Base-by-base conservation (phyloP, 2,329 filamentous ascomycete genomes). In the Cadophora luteo-olivacea region DNA sequence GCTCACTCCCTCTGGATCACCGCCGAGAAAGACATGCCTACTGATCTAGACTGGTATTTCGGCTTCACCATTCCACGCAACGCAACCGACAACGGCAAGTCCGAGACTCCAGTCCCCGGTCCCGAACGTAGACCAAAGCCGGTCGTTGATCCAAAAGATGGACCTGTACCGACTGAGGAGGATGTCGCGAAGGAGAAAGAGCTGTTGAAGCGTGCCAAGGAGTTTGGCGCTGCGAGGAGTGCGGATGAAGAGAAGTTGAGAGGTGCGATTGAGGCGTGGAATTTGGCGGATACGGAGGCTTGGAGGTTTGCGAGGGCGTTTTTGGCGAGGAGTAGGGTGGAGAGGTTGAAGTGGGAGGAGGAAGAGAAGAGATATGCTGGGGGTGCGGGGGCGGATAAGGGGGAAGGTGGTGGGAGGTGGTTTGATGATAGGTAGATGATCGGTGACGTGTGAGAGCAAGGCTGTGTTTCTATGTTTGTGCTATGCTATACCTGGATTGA, bases 1-100 rank as follows among this genome's bases (percentile, higher is more conserved):
- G 83, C 88, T 0, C 89, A 88, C 72, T 89, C 90, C 0, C 83
- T 97, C 24, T 97, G 94, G 94, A 82, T 97, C 24, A 91, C 90
- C 0, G 92, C 92, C n/a, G 89, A 92, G 75, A 83, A 83, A 16
- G 80, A 85, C 0, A 80, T 83, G 6, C 79, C 82, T 0, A 79
- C 86, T n/a, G 91, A 96, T 72, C 82, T 97, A 2, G 91, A 95
- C 77, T 98, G 94, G 93, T 87, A 91, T 73, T 93, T 98, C 77
- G 96, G 95, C 65, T 98, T 98, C 79, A 83, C 85, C 16, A 85
- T 97, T 11, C 92, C 94, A 1, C 84, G 84, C 58, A 80, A 83
- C 24, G 81, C 82, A 12, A 82, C 85, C 4, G 79, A 84, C 51
- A 82, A 84, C 33, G 85, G 84, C 58, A 85, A 86, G 70, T 86